Evolutionary conservation across 495 filamentous ascomycete genomes (phyloP).

Genomic region (Penicillium maclennaniae): DNA sequence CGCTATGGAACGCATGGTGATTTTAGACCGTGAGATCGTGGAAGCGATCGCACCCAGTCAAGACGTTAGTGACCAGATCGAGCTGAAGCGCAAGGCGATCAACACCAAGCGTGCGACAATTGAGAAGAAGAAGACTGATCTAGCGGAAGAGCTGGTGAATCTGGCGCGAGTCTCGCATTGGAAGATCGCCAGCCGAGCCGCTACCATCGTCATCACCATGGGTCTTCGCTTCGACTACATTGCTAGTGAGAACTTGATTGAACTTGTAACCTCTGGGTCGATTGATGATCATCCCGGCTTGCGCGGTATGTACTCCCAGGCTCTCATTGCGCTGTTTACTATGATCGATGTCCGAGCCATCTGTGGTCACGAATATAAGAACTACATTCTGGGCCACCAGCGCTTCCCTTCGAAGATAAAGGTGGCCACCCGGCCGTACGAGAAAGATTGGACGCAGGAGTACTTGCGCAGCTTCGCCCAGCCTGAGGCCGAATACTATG

Average conservation of each 20-base stretch:
- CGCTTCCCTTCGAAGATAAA: conserved; percentile 68
- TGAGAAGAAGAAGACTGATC: conserved; percentile 74
- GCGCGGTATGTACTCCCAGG: conserved; percentile 72
- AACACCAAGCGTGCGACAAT: conserved; percentile 67
- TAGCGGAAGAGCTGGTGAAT: conserved; percentile 78
- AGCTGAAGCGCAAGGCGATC: conserved; percentile 64
- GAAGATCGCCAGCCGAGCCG: conserved; percentile 89
- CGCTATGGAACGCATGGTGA: conserved; percentile 76
- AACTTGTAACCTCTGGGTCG: conserved; percentile 77
- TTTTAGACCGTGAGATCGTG: conserved; percentile 71
- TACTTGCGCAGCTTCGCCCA: conserved; percentile 76
- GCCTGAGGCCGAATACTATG: conserved; percentile 78
- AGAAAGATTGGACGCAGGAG: conserved; percentile 71
- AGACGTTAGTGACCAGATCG: conserved; percentile 59
- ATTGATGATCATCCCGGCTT: conserved; percentile 89
- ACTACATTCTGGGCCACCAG: conserved; percentile 76
- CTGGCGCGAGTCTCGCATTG: conserved; percentile 79
- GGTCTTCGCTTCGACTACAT: conserved; percentile 86
- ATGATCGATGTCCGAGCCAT: conserved; percentile 80
- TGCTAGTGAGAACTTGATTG: conserved; percentile 72
- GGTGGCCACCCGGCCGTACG: conserved; percentile 64
- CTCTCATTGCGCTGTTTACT: conserved; percentile 75
- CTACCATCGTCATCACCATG: conserved; percentile 82
- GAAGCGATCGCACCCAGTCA: conserved; percentile 70
- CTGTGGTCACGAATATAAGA: conserved; percentile 79